Evolutionary conservation across 768 basidiomycete species (phyloP).

Genomic region (Sarcodon aspratus): DNA sequence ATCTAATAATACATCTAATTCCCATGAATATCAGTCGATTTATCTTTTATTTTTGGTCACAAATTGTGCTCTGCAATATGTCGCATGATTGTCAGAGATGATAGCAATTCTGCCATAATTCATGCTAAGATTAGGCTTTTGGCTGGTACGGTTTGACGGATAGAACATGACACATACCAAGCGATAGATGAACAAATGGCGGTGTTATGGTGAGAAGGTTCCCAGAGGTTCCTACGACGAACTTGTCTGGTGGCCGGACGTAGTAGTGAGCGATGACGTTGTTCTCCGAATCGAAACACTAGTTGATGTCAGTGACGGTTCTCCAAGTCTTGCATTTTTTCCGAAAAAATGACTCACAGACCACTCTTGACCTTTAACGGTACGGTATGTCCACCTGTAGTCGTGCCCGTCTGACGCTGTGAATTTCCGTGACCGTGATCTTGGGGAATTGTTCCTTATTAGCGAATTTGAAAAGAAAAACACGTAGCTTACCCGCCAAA

Average conservation of each 20-base stretch:
- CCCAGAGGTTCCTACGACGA: conserved; percentile 49
- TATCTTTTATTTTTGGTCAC: not conserved
- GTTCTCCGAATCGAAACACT: conserved; percentile 49
- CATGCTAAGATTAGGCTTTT: conserved; percentile 1
- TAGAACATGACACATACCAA: conserved; percentile 28
- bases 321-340: not conserved
- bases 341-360: conserved; percentile 37
- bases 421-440: conserved; percentile 62
- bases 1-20: no score
- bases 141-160: not conserved
- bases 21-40: no score
- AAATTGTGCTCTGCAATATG: conserved; percentile 43
- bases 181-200: conserved; percentile 34
- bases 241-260: conserved; percentile 41
- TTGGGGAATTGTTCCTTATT: conserved; percentile 13
- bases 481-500: conserved; percentile 49
- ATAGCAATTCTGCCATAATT: conserved; percentile 36
- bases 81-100: conserved; percentile 53
- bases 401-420: conserved; percentile 56
- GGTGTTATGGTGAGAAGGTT: conserved; percentile 53
- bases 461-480: not conserved
- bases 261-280: conserved; percentile 55
- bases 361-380: conserved; percentile 57
- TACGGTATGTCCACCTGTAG: conserved; percentile 55
- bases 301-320: not conserved